A percentile compares a stretch with the other conserved stretches of the same genome.
Conservation (phyloP, 176 grass and related monocot genomes). For the Tillandsia fasciculata region DNA sequence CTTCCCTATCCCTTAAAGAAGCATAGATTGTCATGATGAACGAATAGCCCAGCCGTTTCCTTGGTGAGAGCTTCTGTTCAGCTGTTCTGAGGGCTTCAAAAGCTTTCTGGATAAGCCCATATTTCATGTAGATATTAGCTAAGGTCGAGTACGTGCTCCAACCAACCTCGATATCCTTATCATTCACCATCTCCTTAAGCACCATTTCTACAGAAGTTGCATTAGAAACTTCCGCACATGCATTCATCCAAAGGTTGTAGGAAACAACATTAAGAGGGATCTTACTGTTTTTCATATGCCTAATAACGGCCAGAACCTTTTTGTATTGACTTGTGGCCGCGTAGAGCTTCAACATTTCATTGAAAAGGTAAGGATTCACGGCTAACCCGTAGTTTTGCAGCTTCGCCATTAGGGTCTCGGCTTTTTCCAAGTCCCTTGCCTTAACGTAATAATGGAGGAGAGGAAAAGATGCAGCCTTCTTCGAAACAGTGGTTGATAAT, state of each 20-base stretch:
- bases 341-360: constrained; percentile 86
- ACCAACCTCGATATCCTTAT: constrained; percentile 58
- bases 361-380: constrained; percentile 59
- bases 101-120: constrained; percentile 36
- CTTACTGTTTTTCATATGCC: constrained; percentile 58
- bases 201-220: constrained; percentile 33
- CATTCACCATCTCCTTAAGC: constrained; percentile 57
- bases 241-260: constrained; percentile 73
- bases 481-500: constrained; percentile 36
- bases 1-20: constrained; percentile 41
- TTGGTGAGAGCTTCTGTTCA: constrained; percentile 58
- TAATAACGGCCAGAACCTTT: constrained; percentile 41
- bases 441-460: constrained; percentile 73
- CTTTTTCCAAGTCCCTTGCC: constrained; percentile 49
- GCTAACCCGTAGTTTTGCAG: constrained; percentile 56
- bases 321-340: constrained; percentile 37
- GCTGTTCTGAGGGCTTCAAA: constrained; percentile 43
- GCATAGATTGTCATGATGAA: constrained; percentile 88
- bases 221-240: constrained; percentile 40
- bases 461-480: constrained; percentile 56
- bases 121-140: constrained; percentile 50
- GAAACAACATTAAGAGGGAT: constrained; percentile 52
- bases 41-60: constrained; percentile 44
- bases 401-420: constrained; percentile 58
- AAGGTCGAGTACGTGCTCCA: constrained; percentile 79